These are phyloP conservation scores for Scedosporium boydii DNA, from an alignment of 2,329 filamentous ascomycete species.

Conservation along the genomic window DNA sequence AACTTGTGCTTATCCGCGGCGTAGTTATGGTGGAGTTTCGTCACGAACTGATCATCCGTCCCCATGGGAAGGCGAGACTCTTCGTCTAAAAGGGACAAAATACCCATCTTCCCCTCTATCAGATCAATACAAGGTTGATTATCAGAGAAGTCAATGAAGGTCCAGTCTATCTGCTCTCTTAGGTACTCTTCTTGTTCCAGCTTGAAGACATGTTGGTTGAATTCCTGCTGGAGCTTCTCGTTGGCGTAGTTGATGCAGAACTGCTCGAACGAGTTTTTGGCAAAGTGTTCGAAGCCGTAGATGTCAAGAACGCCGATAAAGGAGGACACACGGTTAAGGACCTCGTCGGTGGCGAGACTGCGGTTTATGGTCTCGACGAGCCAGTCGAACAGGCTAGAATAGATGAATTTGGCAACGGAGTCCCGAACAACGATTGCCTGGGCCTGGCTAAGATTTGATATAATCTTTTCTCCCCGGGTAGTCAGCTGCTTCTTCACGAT, in stretches of 20 bases:
- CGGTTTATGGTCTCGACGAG: conserved; percentile 94
- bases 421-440: conserved; percentile 92
- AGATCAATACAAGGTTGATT: conserved; percentile 98
- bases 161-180: conserved; percentile 95
- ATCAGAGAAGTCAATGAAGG: conserved; percentile 98
- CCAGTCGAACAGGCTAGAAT: conserved; percentile 98
- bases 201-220: conserved; percentile 99
- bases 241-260: conserved; percentile 99
- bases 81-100: conserved; percentile 86
- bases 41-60: conserved; percentile 93
- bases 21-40: conserved; percentile 91
- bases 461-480: conserved; percentile 94
- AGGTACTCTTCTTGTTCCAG: conserved; percentile 97
- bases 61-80: conserved; percentile 96
- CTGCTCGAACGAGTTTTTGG: conserved; percentile 98
- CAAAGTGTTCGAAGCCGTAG: conserved; percentile 98
- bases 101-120: conserved; percentile 93
- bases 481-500: conserved; percentile 98
- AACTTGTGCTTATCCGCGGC: conserved; percentile 85
- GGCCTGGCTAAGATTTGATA: conserved; percentile 86
- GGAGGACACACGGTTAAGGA: conserved; percentile 69
- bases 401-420: conserved; percentile 97
- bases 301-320: conserved; percentile 99
- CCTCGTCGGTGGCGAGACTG: conserved; percentile 80
- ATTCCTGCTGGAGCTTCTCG: conserved; percentile 97